Evolutionary conservation across 2,329 filamentous ascomycete species (phyloP).

Genomic region (Drechslera avenae): DNA sequence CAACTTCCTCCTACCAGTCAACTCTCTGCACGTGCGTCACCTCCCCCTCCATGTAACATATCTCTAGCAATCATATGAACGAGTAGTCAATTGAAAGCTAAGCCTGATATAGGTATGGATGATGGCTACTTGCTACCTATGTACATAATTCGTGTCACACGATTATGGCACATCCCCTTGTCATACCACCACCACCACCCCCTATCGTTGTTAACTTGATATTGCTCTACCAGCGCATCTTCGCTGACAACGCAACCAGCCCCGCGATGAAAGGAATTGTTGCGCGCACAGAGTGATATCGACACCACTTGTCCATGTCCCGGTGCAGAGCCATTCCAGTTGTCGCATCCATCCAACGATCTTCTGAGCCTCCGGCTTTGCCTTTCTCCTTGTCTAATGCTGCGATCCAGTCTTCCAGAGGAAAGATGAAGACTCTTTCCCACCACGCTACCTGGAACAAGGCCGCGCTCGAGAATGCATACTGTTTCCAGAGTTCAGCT

Average conservation of each 20-base stretch:
- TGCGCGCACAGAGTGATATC: conserved; percentile 2
- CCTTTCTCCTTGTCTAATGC: not conserved
- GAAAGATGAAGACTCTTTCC: conserved; percentile 9
- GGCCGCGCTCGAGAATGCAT: not conserved
- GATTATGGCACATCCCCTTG: no score
- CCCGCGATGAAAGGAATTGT: conserved; percentile 1
- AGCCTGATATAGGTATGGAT: no score
- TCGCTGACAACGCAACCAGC: not conserved
- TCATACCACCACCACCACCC: no score
- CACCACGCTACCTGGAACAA: conserved; percentile 8
- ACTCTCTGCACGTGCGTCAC: not conserved
- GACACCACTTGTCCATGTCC: conserved; percentile 3
- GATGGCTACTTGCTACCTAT: no score
- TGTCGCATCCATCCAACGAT: not conserved
- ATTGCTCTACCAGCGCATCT: not conserved
- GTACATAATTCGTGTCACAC: no score
- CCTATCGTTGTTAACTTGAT: no score
- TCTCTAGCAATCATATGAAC: no score
- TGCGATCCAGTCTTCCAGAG: conserved; percentile 1
- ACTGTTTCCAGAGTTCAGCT: conserved; percentile 3
- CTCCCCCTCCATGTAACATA: no score
- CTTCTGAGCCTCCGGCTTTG: not conserved
- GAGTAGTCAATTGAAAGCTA: no score
- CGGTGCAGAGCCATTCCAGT: not conserved
- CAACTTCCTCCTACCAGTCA: not conserved